Conservation (phyloP, 805 yeast genomes). For the Ogataea methanolica region DNA sequence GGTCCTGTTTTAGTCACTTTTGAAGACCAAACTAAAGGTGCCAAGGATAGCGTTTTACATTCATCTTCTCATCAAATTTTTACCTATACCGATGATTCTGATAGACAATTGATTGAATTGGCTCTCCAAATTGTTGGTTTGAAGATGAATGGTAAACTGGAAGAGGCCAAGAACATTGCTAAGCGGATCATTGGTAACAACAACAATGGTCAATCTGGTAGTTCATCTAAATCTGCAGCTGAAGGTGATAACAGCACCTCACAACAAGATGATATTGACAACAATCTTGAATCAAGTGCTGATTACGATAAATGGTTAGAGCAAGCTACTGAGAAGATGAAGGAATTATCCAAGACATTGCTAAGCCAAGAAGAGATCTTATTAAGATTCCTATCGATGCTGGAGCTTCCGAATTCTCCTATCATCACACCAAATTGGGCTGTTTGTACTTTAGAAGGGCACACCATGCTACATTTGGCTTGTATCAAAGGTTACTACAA, state of each 20-base stretch:
- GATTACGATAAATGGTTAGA: constrained; percentile 44
- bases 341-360: constrained; percentile 40
- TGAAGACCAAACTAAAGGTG: constrained; percentile 26
- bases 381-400: constrained; percentile 48
- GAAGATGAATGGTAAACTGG: constrained; percentile 93
- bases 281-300: constrained; percentile 1
- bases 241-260: constrained; percentile 15
- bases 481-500: constrained; percentile 65
- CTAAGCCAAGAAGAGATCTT: constrained; percentile 46
- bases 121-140: constrained; percentile 96
- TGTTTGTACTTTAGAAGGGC: constrained; percentile 77
- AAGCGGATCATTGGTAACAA: constrained; percentile 78
- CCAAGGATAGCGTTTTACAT: constrained; percentile 10
- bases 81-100: constrained; percentile 93
- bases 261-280: background rate
- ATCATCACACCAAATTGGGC: constrained; percentile 68
- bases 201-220: constrained; percentile 17
- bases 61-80: constrained; percentile 53
- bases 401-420: constrained; percentile 63
- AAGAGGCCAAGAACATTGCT: constrained; percentile 92
- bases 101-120: constrained; percentile 86
- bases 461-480: constrained; percentile 84
- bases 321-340: constrained; percentile 47
- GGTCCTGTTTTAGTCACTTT: constrained; percentile 94
- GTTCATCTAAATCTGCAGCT: constrained; percentile 2